Evolutionary conservation across 805 yeast genomes (phyloP).

Genomic region (Candida qinlingensis): DNA sequence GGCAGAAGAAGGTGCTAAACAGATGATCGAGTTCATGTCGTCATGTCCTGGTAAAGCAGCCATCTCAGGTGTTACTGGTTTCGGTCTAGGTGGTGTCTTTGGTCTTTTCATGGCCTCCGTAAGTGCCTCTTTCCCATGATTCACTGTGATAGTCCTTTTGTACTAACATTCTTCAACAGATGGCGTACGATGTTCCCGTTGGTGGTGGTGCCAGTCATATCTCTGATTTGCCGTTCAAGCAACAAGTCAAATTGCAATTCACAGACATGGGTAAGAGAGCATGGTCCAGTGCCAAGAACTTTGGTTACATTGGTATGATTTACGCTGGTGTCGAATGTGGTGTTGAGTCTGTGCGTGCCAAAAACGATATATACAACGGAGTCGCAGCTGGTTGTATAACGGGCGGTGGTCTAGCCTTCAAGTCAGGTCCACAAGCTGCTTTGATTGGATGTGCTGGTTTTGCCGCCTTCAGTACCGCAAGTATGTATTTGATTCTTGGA

Average conservation of each 20-base stretch:
- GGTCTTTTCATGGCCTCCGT: conserved; percentile 86
- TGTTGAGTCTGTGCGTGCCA: conserved; percentile 80
- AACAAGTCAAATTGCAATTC: conserved; percentile 88
- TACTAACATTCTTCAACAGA: conserved; percentile 23
- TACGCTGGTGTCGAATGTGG: conserved; percentile 91
- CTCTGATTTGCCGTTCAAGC: conserved; percentile 81
- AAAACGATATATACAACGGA: conserved; percentile 89
- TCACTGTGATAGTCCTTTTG: no score
- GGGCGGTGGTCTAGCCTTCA: conserved; percentile 91
- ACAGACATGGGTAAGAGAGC: conserved; percentile 89
- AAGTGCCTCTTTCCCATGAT: conserved; percentile 1
- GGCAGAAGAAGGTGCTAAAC: conserved; percentile 83
- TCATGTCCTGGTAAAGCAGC: conserved; percentile 94
- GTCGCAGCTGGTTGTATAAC: conserved; percentile 92
- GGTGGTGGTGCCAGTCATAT: conserved; percentile 55
- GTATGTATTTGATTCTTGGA: conserved; percentile 9
- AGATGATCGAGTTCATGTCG: conserved; percentile 78
- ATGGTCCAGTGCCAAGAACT: conserved; percentile 86
- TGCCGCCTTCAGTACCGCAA: conserved; percentile 90
- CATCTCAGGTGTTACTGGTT: conserved; percentile 91
- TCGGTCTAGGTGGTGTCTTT: conserved; percentile 85
- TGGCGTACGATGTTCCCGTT: conserved; percentile 79
- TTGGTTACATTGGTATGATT: conserved; percentile 88
- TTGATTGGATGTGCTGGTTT: conserved; percentile 93
- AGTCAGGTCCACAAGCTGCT: conserved; percentile 92